Conservation (phyloP, 2,329 filamentous ascomycete genomes). For the Claviceps capensis region DNA sequence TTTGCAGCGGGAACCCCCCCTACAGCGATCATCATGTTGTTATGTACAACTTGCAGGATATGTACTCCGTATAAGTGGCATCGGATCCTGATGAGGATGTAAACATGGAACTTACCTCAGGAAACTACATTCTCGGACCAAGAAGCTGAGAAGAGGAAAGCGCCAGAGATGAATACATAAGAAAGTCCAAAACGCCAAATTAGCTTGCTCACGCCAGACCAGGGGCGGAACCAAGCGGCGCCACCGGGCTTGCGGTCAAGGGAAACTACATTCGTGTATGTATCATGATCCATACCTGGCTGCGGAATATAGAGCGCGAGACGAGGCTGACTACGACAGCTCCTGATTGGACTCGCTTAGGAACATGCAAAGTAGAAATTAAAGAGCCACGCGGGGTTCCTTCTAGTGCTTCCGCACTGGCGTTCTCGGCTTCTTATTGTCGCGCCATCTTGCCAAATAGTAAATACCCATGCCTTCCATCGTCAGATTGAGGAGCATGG, state of each 20-base stretch:
- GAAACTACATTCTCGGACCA: no score
- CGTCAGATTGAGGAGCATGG: background rate
- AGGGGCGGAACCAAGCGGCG: slow-evolving; percentile 5
- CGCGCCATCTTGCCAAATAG: background rate
- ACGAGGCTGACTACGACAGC: slow-evolving; percentile 1
- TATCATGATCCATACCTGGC: no score
- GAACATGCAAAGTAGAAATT: slow-evolving; percentile 1
- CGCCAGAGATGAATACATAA: background rate
- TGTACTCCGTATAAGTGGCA: background rate
- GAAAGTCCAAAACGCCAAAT: background rate
- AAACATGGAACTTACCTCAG: no score
- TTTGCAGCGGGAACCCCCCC: background rate
- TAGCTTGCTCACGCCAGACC: background rate
- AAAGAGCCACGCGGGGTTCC: slow-evolving; percentile 5
- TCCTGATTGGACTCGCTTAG: slow-evolving; percentile 4
- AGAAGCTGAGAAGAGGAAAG: background rate
- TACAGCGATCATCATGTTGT: background rate
- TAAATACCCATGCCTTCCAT: background rate
- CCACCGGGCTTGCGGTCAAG: background rate
- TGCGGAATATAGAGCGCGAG: background rate
- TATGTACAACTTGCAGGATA: background rate
- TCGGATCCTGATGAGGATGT: background rate
- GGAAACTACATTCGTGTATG: background rate
- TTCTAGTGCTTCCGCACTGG: slow-evolving; percentile 3
- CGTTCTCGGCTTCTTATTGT: background rate